Conservation (phyloP, 352 stramenopile genomes). For the Globisporangium nunn region DNA sequence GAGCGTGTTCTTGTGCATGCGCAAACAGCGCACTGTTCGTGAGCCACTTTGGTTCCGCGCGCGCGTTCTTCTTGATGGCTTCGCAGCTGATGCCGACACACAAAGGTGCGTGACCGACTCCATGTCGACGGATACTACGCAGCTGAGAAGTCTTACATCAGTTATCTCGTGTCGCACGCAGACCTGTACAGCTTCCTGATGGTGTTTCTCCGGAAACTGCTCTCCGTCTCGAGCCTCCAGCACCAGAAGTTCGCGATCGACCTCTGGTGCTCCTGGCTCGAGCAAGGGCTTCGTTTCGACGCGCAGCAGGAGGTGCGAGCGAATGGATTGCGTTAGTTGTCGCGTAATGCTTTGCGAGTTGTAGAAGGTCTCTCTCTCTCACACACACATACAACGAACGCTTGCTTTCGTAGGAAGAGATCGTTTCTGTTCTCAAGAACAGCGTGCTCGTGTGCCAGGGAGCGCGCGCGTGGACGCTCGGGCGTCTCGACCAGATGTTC, state of each 20-base stretch:
- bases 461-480: conserved; percentile 35
- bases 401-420: conserved; percentile 33
- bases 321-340: background rate
- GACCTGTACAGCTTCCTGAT: conserved; percentile 80
- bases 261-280: conserved; percentile 66
- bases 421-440: conserved; percentile 47
- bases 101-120: conserved; percentile 22
- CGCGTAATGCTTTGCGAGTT: no score
- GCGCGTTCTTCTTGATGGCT: conserved; percentile 35
- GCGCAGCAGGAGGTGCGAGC: conserved; percentile 53
- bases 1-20: background rate
- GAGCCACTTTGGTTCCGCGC: conserved; percentile 28
- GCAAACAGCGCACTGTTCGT: conserved; percentile 35
- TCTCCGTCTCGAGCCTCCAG: conserved; percentile 35
- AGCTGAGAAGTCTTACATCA: no score
- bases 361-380: no score
- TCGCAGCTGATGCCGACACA: conserved; percentile 32
- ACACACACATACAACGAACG: no score
- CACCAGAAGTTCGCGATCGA: conserved; percentile 60
- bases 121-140: background rate
- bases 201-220: conserved; percentile 70
- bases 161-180: conserved; percentile 6
- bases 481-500: conserved; percentile 36
- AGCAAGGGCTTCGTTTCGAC: conserved; percentile 33
- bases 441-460: conserved; percentile 29